Evolutionary conservation across 2,329 filamentous ascomycete species (phyloP).

Genomic region (Helotiales sp.): DNA sequence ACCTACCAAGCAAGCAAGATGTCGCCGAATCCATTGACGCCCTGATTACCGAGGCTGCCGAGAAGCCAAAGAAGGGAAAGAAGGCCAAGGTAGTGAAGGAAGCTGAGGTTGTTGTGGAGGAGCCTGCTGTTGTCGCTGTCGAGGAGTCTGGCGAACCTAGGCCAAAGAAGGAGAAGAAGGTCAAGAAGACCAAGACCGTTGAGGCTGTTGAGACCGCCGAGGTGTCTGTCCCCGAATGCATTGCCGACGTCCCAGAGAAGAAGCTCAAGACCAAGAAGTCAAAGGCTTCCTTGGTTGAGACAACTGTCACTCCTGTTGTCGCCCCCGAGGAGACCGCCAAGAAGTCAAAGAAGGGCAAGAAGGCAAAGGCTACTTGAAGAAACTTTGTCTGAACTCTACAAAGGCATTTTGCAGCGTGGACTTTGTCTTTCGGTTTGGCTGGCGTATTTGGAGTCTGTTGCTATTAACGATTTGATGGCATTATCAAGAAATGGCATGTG

Average conservation of each 20-base stretch:
- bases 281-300: conserved; percentile 26
- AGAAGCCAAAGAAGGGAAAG: conserved; percentile 35
- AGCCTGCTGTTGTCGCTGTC: background rate
- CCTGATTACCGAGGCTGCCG: conserved; percentile 10
- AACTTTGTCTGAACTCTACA: background rate
- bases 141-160: conserved; percentile 39
- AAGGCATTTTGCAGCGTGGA: background rate
- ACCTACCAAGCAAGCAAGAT: conserved; percentile 13
- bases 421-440: background rate
- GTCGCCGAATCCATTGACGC: conserved; percentile 15
- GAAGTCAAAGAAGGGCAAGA: conserved; percentile 43
- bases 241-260: conserved; percentile 23
- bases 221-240: background rate
- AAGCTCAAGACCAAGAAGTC: conserved; percentile 32
- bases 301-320: conserved; percentile 45
- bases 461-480: conserved; percentile 1
- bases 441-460: conserved; percentile 10
- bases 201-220: conserved; percentile 3
- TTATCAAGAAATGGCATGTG: background rate
- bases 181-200: conserved; percentile 15
- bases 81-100: conserved; percentile 30
- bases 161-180: conserved; percentile 44
- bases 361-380: conserved; percentile 34
- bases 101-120: conserved; percentile 13
- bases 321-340: conserved; percentile 33